Conservation (phyloP, 2,329 filamentous ascomycete genomes). For the Microsporum canis region DNA sequence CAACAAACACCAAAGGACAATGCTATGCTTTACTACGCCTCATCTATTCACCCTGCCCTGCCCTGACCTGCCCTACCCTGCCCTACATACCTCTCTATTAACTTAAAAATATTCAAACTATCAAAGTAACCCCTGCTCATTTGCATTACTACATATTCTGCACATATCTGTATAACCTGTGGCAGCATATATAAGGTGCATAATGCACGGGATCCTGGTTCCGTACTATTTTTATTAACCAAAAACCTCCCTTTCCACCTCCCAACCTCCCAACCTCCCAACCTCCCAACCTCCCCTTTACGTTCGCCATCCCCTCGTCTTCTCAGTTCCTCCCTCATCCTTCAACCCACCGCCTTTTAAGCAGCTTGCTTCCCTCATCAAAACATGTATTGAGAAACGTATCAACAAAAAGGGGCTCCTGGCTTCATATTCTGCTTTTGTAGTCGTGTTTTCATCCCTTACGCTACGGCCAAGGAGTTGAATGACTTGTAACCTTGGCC, state of each 20-base stretch:
- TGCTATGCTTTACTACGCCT: background rate
- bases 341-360: background rate
- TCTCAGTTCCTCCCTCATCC: background rate
- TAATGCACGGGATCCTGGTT: constrained; percentile 1
- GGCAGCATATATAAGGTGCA: constrained; percentile 2
- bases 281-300: background rate
- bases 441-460: background rate
- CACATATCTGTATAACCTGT: background rate
- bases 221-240: background rate
- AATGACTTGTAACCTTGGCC: background rate
- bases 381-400: constrained; percentile 2
- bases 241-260: background rate
- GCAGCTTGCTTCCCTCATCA: background rate
- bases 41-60: background rate
- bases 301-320: background rate
- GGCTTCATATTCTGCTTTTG: background rate
- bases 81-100: background rate
- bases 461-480: background rate
- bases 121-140: background rate
- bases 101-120: background rate
- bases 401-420: background rate
- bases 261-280: too few relatives aligned
- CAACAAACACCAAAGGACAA: background rate
- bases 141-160: constrained; percentile 1
- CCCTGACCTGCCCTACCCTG: background rate